phyloP scores from a whole-genome alignment of 2,329 filamentous ascomycete genomes.

The Zasmidium cellare region DNA sequence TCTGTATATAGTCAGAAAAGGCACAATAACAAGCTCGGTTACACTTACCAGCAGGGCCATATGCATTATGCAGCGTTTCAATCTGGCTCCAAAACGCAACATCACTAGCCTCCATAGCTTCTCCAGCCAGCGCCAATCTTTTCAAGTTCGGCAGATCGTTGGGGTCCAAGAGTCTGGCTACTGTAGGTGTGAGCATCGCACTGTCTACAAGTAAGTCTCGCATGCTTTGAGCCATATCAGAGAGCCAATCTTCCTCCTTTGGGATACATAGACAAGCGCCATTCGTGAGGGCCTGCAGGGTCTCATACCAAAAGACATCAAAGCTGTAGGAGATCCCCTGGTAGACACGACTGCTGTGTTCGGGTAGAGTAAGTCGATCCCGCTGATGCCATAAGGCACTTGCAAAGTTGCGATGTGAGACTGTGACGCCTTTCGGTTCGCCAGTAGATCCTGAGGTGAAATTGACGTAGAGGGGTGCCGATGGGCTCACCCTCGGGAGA shows the following conservation, averaged over 20 bases:
- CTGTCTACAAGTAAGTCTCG: conserved; percentile 31
- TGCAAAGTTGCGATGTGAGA: conserved; percentile 10
- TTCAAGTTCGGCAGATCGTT: background rate
- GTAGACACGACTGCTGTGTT: conserved; percentile 14
- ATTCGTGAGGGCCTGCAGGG: conserved; percentile 18
- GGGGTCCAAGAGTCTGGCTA: conserved; percentile 46
- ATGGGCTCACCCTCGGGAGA: conserved; percentile 2
- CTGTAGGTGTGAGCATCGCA: conserved; percentile 57
- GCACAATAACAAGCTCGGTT: background rate
- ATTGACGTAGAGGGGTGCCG: conserved; percentile 11
- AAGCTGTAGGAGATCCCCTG: conserved; percentile 27
- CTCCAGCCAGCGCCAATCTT: background rate
- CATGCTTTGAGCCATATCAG: conserved; percentile 2
- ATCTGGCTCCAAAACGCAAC: background rate
- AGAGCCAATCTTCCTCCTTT: background rate
- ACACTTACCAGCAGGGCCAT: conserved; percentile 39
- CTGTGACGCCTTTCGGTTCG: conserved; percentile 3
- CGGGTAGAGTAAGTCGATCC: conserved; percentile 3
- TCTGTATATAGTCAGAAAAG: conserved; percentile 26
- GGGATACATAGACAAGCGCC: conserved; percentile 5
- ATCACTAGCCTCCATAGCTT: background rate
- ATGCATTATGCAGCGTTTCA: conserved; percentile 40
- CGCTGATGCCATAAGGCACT: conserved; percentile 10
- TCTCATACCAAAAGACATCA: conserved; percentile 25
- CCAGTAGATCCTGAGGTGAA: conserved; percentile 53